Base-by-base conservation (phyloP, 495 filamentous ascomycete species). In the Podospora pseudocomata region DNA sequence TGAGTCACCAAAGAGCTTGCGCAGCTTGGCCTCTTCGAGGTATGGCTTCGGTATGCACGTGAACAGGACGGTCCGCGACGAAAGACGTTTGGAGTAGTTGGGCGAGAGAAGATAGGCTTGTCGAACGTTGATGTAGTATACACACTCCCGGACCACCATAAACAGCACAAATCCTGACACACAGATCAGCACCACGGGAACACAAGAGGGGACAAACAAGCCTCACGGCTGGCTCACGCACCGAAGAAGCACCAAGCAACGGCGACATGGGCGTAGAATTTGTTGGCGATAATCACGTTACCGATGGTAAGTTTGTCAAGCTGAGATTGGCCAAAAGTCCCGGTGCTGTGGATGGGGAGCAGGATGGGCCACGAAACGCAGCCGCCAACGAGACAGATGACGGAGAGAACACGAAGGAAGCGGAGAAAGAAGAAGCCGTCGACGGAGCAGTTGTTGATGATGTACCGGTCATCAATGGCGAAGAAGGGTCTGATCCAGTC, bases 381-480 rank as follows among this genome's bases (percentile, higher is more conserved):
- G 72, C 82, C 88, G 54, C 92, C 92, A 13, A 89, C 85, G 55
- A 95, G 83, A 76, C 90, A 90, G 23, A 94, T 88, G 65, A 86
- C 81, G 57, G 90, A 85, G 34, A 88, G 78, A 19, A 91, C 84
- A 64, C 89, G 87, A 60, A 96, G 78, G 72, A 92, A 96, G n/a
- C 92, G 90, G 23, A 96, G 85, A 74, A 91, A 88, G 34, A 96
- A 84, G 75, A 90, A 96, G 39, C 88, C 86, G 73, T 94, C 91
- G 2, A 92, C 78, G 0, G 89, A 91, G 55, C 86, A 85, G 69
- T 89, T 85, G 60, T 90, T 86, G 49, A 92, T 80, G 4, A 90
- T 80, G 70, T 83, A 86, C 54, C 79, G 84, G 67, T 92, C 88
- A 23, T 86, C 81, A 9, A 91, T 84, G 27, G 82, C 82, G 60